Percentiles rank a stretch among this genome's conserved stretches.
These are phyloP conservation scores for Aspergillus indologenus DNA, from an alignment of 495 filamentous ascomycete genomes.

Conservation along the genomic window DNA sequence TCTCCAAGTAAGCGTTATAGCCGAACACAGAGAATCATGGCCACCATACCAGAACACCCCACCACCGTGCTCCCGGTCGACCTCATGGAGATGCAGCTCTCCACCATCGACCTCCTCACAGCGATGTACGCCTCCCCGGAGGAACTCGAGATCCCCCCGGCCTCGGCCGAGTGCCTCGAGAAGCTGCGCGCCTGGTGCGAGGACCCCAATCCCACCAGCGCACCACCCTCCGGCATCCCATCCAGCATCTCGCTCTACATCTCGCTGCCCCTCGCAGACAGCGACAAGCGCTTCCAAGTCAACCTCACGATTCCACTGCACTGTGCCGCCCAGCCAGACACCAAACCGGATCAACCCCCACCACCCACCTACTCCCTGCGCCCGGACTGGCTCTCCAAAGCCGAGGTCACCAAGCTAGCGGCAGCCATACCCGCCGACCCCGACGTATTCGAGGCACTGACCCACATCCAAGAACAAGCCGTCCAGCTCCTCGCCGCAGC, in stretches of 20 bases:
- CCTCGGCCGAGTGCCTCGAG: conserved; percentile 30
- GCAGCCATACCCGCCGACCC: conserved; percentile 25
- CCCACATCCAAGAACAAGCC: conserved; percentile 31
- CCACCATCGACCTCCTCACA: conserved; percentile 33
- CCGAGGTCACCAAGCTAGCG: conserved; percentile 29
- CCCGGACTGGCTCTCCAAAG: conserved; percentile 43
- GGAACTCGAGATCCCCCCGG: conserved; percentile 35
- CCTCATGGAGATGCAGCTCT: conserved; percentile 36
- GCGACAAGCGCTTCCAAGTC: conserved; percentile 31
- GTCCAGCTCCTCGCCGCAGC: conserved; percentile 18
- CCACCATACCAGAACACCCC: not conserved
- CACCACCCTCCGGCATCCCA: conserved; percentile 19
- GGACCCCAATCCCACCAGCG: conserved; percentile 14
- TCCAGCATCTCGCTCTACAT: conserved; percentile 27
- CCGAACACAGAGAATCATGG: too few species aligned
- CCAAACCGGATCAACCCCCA: conserved; percentile 20
- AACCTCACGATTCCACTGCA: conserved; percentile 36
- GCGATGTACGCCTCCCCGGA: conserved; percentile 38
- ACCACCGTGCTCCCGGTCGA: conserved; percentile 25
- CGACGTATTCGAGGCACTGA: conserved; percentile 34
- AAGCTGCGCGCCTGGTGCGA: conserved; percentile 35
- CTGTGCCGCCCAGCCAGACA: conserved; percentile 16
- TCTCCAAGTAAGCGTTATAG: too few species aligned
- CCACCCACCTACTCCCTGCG: conserved; percentile 31
- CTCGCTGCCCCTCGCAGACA: conserved; percentile 25